phyloP scores from a whole-genome alignment of 306 rosid genomes.

The Boehmeria nivea region DNA sequence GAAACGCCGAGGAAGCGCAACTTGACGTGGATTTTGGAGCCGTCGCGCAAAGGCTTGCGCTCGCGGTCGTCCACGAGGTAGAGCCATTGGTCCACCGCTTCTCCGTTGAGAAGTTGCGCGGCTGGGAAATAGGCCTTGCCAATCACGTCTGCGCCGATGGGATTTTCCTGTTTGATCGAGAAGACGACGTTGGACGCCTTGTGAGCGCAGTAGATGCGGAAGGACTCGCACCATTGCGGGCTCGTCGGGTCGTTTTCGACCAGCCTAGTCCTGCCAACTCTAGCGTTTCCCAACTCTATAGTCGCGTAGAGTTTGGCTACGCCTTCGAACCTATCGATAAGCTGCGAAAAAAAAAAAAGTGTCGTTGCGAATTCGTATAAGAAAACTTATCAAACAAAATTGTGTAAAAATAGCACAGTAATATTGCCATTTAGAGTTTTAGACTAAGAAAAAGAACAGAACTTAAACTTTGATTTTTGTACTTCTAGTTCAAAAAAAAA shows the following conservation, averaged over 20 bases:
- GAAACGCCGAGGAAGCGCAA: constrained; percentile 22
- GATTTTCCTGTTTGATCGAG: constrained; percentile 35
- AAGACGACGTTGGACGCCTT: constrained; percentile 26
- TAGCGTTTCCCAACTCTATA: constrained; percentile 33
- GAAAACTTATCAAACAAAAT: too few species aligned
- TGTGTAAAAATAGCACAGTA: too few species aligned
- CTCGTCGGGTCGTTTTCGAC: constrained; percentile 12
- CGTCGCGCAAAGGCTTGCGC: constrained; percentile 18
- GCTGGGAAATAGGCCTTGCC: constrained; percentile 39
- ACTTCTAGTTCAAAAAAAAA: constrained; percentile 7
- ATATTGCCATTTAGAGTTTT: too few species aligned
- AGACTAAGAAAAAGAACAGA: too few species aligned
- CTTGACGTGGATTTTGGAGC: constrained; percentile 32
- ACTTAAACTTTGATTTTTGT: too few species aligned
- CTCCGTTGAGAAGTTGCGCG: constrained; percentile 22
- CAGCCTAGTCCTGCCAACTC: constrained; percentile 37
- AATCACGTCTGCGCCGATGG: constrained; percentile 31
- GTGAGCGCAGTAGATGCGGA: constrained; percentile 44
- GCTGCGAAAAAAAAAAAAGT: constrained; percentile 18
- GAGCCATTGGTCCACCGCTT: constrained; percentile 36
- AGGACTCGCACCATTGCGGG: constrained; percentile 41
- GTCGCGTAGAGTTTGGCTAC: constrained; percentile 29
- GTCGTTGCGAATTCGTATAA: too few species aligned
- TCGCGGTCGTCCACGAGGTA: constrained; percentile 17
- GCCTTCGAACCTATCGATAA: constrained; percentile 5